phyloP scores from a whole-genome alignment of 768 basidiomycete species.

The Lactifluus subvellereus region DNA sequence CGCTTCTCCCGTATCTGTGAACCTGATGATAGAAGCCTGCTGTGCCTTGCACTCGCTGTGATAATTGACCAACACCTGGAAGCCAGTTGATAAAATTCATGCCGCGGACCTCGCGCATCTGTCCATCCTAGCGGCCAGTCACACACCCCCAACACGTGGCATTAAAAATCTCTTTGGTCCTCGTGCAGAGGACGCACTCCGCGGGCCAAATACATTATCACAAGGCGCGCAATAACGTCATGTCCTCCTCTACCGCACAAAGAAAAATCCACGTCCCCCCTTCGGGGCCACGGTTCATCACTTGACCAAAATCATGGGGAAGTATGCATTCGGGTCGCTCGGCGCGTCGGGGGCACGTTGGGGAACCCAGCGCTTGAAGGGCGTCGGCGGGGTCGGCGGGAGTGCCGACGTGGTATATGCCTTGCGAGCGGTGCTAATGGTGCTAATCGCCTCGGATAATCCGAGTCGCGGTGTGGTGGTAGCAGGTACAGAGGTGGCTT shows the following conservation, averaged over 20 bases:
- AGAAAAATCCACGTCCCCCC: neutral
- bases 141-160: neutral
- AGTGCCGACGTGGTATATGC: constrained; percentile 58
- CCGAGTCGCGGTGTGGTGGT: constrained; percentile 44
- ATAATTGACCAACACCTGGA: neutral
- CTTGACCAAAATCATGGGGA: constrained; percentile 63
- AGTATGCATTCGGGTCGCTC: constrained; percentile 75
- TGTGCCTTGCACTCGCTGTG: constrained; percentile 1
- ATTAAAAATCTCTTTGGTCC: neutral
- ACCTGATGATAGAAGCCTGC: neutral
- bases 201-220: neutral
- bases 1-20: neutral
- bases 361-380: constrained; percentile 71
- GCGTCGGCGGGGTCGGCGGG: constrained; percentile 66
- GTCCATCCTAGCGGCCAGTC: neutral
- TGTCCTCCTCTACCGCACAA: neutral
- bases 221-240: neutral
- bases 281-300: constrained; percentile 33
- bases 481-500: constrained; percentile 40
- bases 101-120: constrained; percentile 18
- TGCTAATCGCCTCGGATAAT: constrained; percentile 66
- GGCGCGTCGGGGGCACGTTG: constrained; percentile 70
- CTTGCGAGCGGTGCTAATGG: constrained; percentile 51
- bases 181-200: neutral
- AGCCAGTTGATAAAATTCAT: neutral